A percentile compares a stretch with the other conserved stretches of the same genome.
Conservation (phyloP, 106 monocot genomes). For the Iris macrosiphon region DNA sequence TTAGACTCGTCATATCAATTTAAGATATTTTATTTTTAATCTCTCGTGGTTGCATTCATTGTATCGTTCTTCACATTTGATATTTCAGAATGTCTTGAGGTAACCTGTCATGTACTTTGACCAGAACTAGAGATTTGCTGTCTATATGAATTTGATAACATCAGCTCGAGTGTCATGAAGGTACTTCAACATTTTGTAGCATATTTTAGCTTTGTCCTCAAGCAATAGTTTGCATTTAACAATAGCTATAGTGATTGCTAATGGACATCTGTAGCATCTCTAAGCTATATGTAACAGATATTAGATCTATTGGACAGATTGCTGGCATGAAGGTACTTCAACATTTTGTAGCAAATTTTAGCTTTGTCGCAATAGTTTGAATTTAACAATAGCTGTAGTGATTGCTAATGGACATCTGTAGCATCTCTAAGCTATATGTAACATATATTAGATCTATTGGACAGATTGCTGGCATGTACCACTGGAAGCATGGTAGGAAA, state of each 20-base stretch:
- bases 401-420: no score
- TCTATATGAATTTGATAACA: conserved; percentile 66
- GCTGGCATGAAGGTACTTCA: no score
- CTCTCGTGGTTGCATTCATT: background rate
- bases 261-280: no score
- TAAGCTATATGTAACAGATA: background rate
- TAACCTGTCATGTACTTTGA: conserved; percentile 1
- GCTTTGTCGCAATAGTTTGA: background rate
- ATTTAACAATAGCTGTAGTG: no score
- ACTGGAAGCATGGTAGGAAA: conserved; percentile 95
- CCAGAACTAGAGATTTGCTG: conserved; percentile 80
- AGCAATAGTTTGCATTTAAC: no score
- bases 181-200: conserved; percentile 32
- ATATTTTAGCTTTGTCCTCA: no score
- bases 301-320: background rate
- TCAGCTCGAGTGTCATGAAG: conserved; percentile 75
- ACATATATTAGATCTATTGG: no score
- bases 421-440: background rate
- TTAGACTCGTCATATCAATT: background rate
- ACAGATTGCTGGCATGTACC: conserved; percentile 78
- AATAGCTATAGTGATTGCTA: no score
- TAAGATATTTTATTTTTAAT: background rate
- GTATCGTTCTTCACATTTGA: no score
- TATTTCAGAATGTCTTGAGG: no score
- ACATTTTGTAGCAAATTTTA: no score